Evolutionary conservation across 2,329 filamentous ascomycete genomes (phyloP).

Genomic region (Cytospora piceae): DNA sequence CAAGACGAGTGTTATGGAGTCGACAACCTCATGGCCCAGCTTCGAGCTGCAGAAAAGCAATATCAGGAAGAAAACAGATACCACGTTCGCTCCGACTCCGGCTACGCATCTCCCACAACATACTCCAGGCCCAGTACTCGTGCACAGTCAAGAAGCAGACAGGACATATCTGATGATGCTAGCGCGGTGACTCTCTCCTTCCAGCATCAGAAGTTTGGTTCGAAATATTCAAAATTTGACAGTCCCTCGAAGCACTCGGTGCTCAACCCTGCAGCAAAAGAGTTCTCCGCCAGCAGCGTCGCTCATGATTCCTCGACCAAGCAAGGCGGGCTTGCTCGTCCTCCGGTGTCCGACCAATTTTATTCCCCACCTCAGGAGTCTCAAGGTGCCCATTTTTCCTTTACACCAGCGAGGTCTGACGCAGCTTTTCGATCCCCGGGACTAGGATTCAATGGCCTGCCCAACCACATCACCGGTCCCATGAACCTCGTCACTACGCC

Average conservation of each 20-base stretch:
- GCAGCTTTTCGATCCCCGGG: slow-evolving; percentile 4
- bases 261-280: slow-evolving; percentile 28
- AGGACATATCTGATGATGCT: slow-evolving; percentile 3
- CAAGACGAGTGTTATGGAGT: neutral
- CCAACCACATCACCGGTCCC: slow-evolving; percentile 6
- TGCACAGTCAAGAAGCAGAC: slow-evolving; percentile 10
- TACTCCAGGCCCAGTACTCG: slow-evolving; percentile 13
- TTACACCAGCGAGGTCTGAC: neutral
- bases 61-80: neutral
- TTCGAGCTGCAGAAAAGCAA: neutral
- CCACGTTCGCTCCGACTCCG: slow-evolving; percentile 20
- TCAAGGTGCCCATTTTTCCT: neutral
- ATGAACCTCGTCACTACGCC: neutral
- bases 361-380: neutral
- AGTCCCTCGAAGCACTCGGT: slow-evolving; percentile 18
- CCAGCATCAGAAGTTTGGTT: slow-evolving; percentile 2
- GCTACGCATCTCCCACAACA: slow-evolving; percentile 18
- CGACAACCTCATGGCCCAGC: neutral
- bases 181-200: neutral
- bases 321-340: neutral
- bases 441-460: slow-evolving; percentile 3
- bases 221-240: slow-evolving; percentile 3
- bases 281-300: slow-evolving; percentile 13
- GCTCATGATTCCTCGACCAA: neutral
- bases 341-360: neutral